Conservation (phyloP, 768 basidiomycete genomes). For the Russula vinacea region DNA sequence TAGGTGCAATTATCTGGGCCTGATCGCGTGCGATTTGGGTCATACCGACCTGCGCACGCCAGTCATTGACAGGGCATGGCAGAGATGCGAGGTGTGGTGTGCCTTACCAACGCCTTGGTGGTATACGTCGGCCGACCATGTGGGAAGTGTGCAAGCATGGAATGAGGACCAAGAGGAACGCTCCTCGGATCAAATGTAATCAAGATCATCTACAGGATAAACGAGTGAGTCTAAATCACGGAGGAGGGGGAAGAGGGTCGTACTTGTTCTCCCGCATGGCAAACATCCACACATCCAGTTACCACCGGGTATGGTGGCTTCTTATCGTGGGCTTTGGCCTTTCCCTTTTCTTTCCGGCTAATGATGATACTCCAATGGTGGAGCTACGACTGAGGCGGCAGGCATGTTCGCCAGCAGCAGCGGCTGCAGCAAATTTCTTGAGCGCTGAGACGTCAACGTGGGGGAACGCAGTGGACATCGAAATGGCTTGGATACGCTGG, state of each 20-base stretch:
- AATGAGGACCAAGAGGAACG: conserved; percentile 35
- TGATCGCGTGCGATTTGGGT: conserved; percentile 31
- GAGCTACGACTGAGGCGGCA: conserved; percentile 24
- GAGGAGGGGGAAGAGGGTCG: conserved; percentile 7
- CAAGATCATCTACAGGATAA: conserved; percentile 33
- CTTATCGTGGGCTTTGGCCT: conserved; percentile 23
- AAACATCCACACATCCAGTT: conserved; percentile 31
- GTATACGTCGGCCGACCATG: conserved; percentile 33
- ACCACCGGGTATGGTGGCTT: conserved; percentile 30
- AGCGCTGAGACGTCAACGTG: conserved; percentile 35
- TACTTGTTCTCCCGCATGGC: conserved; percentile 36
- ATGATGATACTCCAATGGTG: conserved; percentile 4
- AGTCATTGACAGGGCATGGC: conserved; percentile 4
- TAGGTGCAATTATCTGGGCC: conserved; percentile 33
- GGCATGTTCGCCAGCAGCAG: conserved; percentile 33
- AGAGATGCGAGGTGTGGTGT: not conserved
- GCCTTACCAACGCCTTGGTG: conserved; percentile 36
- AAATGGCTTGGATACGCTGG: not conserved
- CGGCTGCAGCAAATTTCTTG: conserved; percentile 33
- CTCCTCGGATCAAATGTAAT: conserved; percentile 34
- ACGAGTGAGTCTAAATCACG: not conserved
- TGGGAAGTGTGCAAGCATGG: conserved; percentile 37
- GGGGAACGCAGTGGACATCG: conserved; percentile 33
- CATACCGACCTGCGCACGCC: conserved; percentile 35
- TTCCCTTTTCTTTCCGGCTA: conserved; percentile 20